Percentiles rank a stretch among this genome's conserved stretches.
Conservation (phyloP, 2,329 filamentous ascomycete species). For the Gremmenia infestans region DNA sequence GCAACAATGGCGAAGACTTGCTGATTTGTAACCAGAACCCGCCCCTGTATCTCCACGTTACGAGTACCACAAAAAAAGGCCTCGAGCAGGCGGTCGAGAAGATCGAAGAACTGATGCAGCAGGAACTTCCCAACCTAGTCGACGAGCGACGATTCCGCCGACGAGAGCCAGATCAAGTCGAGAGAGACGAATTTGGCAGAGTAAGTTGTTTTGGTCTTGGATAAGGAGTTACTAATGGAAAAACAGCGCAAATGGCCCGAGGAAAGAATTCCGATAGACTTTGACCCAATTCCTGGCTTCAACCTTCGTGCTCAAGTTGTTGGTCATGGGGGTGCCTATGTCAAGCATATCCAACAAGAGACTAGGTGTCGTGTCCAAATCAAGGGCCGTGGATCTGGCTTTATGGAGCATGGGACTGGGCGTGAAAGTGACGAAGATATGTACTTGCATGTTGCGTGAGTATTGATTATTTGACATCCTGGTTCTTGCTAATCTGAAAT, state of each 20-base stretch:
- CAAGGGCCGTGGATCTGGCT: slow-evolving; percentile 92
- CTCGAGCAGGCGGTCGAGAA: slow-evolving; percentile 81
- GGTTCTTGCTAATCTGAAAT: slow-evolving; percentile 6
- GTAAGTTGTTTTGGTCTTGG: slow-evolving; percentile 45
- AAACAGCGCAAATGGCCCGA: slow-evolving; percentile 95
- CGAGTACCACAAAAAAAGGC: slow-evolving; percentile 86
- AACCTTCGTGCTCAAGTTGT: slow-evolving; percentile 96
- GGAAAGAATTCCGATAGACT: slow-evolving; percentile 83
- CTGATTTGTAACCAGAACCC: slow-evolving; percentile 61
- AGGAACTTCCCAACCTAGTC: slow-evolving; percentile 90
- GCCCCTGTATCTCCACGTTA: slow-evolving; percentile 90
- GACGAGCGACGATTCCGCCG: slow-evolving; percentile 90
- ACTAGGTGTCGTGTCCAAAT: slow-evolving; percentile 96
- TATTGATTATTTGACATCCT: slow-evolving; percentile 21
- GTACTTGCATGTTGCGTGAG: slow-evolving; percentile 93
- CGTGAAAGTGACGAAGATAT: slow-evolving; percentile 91
- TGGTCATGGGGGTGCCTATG: slow-evolving; percentile 87
- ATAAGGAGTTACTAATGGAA: slow-evolving; percentile 15
- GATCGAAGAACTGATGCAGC: slow-evolving; percentile 93
- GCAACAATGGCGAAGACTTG: background rate
- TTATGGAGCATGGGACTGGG: slow-evolving; percentile 83
- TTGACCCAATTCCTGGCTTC: slow-evolving; percentile 90
- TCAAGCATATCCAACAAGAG: slow-evolving; percentile 96
- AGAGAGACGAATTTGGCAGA: slow-evolving; percentile 85
- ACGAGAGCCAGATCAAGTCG: slow-evolving; percentile 71